Evolutionary conservation across 306 rosid species (phyloP).

Genomic region (Fragaria nilgerrensis): DNA sequence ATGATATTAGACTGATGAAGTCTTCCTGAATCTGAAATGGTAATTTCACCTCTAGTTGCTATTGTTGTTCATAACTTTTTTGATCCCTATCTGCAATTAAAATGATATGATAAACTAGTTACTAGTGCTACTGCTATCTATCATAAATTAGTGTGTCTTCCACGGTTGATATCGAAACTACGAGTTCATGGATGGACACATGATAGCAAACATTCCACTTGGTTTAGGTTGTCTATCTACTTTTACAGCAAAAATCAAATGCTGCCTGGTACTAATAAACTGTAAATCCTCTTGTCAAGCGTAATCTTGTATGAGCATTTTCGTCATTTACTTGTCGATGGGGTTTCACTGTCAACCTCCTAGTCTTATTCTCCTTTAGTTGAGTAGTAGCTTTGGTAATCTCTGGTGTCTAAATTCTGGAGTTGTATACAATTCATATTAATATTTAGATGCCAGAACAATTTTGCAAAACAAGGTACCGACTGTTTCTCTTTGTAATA

Average conservation of each 20-base stretch:
- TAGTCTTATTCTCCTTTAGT: background rate
- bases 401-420: background rate
- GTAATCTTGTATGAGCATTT: no score
- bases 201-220: background rate
- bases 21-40: background rate
- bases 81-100: conserved; percentile 1
- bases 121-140: background rate
- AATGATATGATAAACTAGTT: background rate
- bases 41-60: conserved; percentile 12
- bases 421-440: background rate
- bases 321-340: no score
- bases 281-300: no score
- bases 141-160: background rate
- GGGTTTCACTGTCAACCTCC: no score
- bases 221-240: no score
- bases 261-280: background rate
- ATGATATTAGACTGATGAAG: conserved; percentile 16
- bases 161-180: background rate
- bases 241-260: background rate
- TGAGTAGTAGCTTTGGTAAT: background rate
- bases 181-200: background rate
- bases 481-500: background rate
- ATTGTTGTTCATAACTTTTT: background rate
- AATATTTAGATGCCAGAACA: background rate
- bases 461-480: background rate